Conservation (phyloP, 1,139 yeast genomes). For the Wickerhamomyces sp. region DNA sequence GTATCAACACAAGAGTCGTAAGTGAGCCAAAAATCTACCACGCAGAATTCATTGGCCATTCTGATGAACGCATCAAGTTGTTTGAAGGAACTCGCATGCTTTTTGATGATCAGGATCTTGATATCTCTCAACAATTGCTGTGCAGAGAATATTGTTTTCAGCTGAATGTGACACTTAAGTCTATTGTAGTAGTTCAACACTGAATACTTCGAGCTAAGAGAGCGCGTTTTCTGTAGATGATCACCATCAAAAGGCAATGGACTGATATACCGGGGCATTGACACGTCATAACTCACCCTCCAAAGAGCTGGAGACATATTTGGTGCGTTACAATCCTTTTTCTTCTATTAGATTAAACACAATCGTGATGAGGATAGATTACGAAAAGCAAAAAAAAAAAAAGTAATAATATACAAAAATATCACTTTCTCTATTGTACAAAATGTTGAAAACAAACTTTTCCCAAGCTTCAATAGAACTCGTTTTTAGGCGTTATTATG, state of each 20-base stretch:
- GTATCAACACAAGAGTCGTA: not conserved
- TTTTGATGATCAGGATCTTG: not conserved
- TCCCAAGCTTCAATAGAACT: conserved; percentile 39
- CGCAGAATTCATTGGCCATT: not conserved
- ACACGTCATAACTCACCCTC: not conserved
- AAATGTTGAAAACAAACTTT: not conserved
- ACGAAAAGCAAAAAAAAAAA: too few relatives aligned
- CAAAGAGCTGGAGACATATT: too few relatives aligned
- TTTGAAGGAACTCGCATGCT: not conserved
- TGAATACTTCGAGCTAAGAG: not conserved
- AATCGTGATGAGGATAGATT: too few relatives aligned
- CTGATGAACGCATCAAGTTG: not conserved
- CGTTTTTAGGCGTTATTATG: conserved; percentile 59
- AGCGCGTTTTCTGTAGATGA: not conserved
- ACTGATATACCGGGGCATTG: not conserved
- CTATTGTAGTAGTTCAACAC: not conserved
- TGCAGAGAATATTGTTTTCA: not conserved
- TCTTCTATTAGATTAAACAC: too few relatives aligned
- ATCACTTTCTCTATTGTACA: not conserved
- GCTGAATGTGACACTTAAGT: not conserved
- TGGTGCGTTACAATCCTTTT: too few relatives aligned
- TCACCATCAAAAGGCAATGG: not conserved
- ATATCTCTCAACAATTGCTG: not conserved
- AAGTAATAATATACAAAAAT: too few relatives aligned
- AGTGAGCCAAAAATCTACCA: not conserved